A percentile compares a stretch with the other conserved stretches of the same genome.
These are phyloP conservation scores for Immersiporthe knoxdaviesiana DNA, from an alignment of 2,329 filamentous ascomycete genomes.

Conservation along the genomic window DNA sequence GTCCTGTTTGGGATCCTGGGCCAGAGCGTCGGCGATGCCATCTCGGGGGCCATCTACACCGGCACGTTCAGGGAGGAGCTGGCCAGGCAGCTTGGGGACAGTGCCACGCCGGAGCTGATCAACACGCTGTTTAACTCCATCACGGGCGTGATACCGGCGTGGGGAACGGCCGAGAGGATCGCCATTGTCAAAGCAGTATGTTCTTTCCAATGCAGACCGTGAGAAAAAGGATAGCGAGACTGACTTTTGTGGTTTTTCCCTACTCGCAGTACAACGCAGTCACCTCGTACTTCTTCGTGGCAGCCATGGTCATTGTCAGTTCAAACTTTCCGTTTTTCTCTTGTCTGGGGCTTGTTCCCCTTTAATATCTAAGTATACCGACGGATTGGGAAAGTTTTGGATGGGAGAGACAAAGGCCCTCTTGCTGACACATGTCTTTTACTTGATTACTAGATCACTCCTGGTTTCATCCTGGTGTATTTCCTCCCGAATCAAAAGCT, in stretches of 20 bases:
- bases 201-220: constrained; percentile 1
- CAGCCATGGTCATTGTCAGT: constrained; percentile 19
- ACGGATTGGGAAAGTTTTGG: not conserved
- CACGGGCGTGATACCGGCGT: constrained; percentile 43
- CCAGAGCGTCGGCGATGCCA: constrained; percentile 42
- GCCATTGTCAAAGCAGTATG: constrained; percentile 48
- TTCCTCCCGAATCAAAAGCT: constrained; percentile 22
- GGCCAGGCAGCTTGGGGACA: constrained; percentile 40
- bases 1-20: constrained; percentile 48
- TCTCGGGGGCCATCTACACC: constrained; percentile 55
- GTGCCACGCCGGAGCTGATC: constrained; percentile 38
- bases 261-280: constrained; percentile 22
- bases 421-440: not conserved
- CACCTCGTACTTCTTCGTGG: constrained; percentile 23
- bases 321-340: not conserved
- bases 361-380: not conserved
- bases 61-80: constrained; percentile 45
- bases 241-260: constrained; percentile 17
- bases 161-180: constrained; percentile 44
- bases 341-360: no score
- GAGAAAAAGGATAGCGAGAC: not conserved
- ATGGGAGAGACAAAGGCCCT: not conserved
- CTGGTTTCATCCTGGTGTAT: constrained; percentile 16
- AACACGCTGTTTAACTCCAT: constrained; percentile 50
- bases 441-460: not conserved